Evolutionary conservation across 495 filamentous ascomycete genomes (phyloP), one percentile per base, ranked within the genome.

Genomic region (Diplogelasinospora grovesii): DNA sequence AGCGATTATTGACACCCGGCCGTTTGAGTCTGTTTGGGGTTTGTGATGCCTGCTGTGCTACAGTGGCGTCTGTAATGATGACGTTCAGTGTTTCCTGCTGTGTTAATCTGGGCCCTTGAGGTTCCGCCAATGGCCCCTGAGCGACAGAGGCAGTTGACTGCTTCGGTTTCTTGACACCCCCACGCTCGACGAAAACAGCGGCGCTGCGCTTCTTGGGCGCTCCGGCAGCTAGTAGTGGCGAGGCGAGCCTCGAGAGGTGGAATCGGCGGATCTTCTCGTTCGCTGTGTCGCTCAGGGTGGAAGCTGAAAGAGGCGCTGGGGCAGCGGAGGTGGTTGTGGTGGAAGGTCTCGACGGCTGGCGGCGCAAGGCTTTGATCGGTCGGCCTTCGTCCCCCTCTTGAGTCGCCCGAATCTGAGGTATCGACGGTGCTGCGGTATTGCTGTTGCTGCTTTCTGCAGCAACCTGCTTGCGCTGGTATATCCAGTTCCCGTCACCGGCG

Each of bases 101-200:
- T n/a, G n/a, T n/a, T n/a, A n/a, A n/a, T n/a, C n/a, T n/a, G n/a
- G n/a, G n/a, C n/a, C n/a, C n/a, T n/a, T n/a, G n/a, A n/a, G n/a
- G n/a, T n/a, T n/a, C n/a, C n/a, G n/a, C n/a, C n/a, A n/a, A n/a
- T n/a, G n/a, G n/a, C n/a, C n/a, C n/a, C n/a, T 11, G 13, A 15
- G n/a, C 6, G 20, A 31, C 20, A 36, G 28, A 16, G 11, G 29
- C 27, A n/a, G 40, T 42, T 13, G 41, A 26, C 15, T 43, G 39
- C 24, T 37, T 49, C 9, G 40, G 49, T 27, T 53, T 57, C 55
- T 65, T 72, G 22, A 56, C 50, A n/a, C n/a, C n/a, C 22, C 50
- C 60, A 4, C 70, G 59, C 46, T 77, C 73, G 8, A 77, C 53
- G 37, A 77, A 77, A 6, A 73, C 45, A 5, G 68, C 46, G 1